A percentile compares a stretch with the other conserved stretches of the same genome.
Evolutionary conservation across 2,329 filamentous ascomycete species (phyloP).

Genomic region (Monilinia fructigena): DNA sequence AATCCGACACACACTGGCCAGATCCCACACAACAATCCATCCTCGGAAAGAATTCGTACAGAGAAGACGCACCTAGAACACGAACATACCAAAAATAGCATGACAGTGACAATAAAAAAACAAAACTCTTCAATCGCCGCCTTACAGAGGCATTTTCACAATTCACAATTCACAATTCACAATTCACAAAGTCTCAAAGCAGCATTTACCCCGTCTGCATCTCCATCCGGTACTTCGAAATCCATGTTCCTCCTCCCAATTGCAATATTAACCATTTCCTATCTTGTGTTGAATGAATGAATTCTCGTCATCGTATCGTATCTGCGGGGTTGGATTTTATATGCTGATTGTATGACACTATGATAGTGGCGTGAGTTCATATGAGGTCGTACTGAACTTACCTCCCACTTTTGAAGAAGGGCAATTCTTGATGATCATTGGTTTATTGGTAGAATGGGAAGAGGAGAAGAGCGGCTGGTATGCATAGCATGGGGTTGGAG

Average conservation of each 20-base stretch:
- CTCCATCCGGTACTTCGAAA: background rate
- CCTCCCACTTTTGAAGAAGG: background rate
- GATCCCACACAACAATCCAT: background rate
- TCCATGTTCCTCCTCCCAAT: background rate
- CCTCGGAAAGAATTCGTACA: background rate
- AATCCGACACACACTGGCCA: background rate
- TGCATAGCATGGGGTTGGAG: background rate
- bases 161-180: background rate
- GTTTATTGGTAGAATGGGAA: background rate
- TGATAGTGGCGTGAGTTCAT: background rate
- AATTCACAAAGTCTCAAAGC: too few species aligned
- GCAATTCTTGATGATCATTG: background rate
- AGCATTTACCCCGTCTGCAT: background rate
- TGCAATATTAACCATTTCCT: background rate
- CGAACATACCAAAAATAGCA: constrained; percentile 1
- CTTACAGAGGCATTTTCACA: too few species aligned
- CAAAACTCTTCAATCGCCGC: too few species aligned
- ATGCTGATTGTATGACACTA: background rate
- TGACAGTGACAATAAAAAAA: background rate
- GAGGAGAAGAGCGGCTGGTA: background rate
- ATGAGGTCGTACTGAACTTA: background rate
- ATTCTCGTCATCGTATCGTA: background rate
- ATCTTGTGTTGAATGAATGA: background rate
- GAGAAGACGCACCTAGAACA: background rate
- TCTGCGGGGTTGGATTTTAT: constrained; percentile 2